A percentile compares a stretch with the other conserved stretches of the same genome.
These are phyloP conservation scores for Circinella minor DNA, from an alignment of 371 early-diverging fungal genomes.

Conservation along the genomic window DNA sequence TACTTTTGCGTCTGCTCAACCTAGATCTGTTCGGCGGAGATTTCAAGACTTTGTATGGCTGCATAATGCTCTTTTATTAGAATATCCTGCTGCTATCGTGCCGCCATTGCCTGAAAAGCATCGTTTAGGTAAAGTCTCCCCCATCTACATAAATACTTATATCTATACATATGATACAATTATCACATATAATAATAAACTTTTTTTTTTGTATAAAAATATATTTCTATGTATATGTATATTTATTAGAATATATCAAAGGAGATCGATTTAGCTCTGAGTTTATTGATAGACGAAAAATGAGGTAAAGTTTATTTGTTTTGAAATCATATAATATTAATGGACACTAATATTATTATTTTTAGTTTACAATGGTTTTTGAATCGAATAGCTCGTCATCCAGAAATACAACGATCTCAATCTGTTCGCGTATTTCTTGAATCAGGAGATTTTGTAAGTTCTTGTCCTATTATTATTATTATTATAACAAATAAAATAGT, in stretches of 20 bases:
- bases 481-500: too few species aligned
- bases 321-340: too few species aligned
- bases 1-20: constrained; percentile 51
- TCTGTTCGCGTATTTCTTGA: constrained; percentile 80
- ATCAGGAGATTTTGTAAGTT: constrained; percentile 72
- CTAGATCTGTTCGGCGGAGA: constrained; percentile 75
- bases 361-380: constrained; percentile 80
- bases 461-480: not conserved
- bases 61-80: constrained; percentile 72
- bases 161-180: too few species aligned
- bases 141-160: too few species aligned
- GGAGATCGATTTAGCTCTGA: constrained; percentile 93
- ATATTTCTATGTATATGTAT: too few species aligned
- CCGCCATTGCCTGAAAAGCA: constrained; percentile 79
- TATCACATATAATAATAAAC: too few species aligned
- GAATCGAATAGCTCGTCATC: constrained; percentile 82
- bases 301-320: constrained; percentile 38
- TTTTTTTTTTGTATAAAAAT: too few species aligned
- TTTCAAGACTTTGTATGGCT: constrained; percentile 95
- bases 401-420: constrained; percentile 75
- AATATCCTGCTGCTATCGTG: constrained; percentile 79
- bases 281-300: constrained; percentile 87
- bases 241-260: constrained; percentile 85
- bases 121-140: constrained; percentile 18
- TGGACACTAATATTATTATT: too few species aligned